phyloP scores from a whole-genome alignment of 306 rosid species.

The Vigna trinervia region DNA sequence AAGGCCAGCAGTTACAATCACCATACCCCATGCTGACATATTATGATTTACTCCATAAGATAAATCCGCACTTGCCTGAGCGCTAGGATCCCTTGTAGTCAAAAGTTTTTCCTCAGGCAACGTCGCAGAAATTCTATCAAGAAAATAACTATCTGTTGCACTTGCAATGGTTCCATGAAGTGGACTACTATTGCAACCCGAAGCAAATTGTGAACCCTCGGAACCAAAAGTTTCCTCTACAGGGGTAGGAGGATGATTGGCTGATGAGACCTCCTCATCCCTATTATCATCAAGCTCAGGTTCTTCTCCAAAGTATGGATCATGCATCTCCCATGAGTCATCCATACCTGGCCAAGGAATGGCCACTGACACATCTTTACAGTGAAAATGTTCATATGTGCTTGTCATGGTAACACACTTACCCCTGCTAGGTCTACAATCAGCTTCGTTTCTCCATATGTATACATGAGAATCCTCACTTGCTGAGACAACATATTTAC shows the following conservation, averaged over 20 bases:
- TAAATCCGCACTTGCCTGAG: conserved; percentile 62
- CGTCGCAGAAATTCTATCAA: conserved; percentile 81
- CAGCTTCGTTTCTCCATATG: conserved; percentile 85
- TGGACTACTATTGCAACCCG: conserved; percentile 69
- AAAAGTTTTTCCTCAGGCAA: conserved; percentile 82
- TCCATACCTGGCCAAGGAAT: conserved; percentile 80
- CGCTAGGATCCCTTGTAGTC: conserved; percentile 60
- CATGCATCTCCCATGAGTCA: conserved; percentile 62
- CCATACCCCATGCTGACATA: conserved; percentile 81
- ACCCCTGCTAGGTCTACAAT: conserved; percentile 75
- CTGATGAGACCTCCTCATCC: conserved; percentile 70
- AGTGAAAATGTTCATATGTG: conserved; percentile 81
- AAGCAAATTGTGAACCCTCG: conserved; percentile 57
- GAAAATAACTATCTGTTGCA: conserved; percentile 71
- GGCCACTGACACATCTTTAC: conserved; percentile 82
- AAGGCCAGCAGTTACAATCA: conserved; percentile 84
- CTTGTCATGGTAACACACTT: conserved; percentile 63
- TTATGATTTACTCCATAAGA: conserved; percentile 58
- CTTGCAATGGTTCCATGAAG: conserved; percentile 81
- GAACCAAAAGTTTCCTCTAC: conserved; percentile 65
- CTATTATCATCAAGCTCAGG: conserved; percentile 50
- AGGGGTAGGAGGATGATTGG: conserved; percentile 86
- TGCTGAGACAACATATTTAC: conserved; percentile 77
- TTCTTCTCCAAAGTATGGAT: conserved; percentile 47
- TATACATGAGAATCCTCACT: conserved; percentile 90